Evolutionary conservation across 345 rosid species (phyloP), one percentile per base, ranked within the genome.

Genomic region (Corchorus capsularis): DNA sequence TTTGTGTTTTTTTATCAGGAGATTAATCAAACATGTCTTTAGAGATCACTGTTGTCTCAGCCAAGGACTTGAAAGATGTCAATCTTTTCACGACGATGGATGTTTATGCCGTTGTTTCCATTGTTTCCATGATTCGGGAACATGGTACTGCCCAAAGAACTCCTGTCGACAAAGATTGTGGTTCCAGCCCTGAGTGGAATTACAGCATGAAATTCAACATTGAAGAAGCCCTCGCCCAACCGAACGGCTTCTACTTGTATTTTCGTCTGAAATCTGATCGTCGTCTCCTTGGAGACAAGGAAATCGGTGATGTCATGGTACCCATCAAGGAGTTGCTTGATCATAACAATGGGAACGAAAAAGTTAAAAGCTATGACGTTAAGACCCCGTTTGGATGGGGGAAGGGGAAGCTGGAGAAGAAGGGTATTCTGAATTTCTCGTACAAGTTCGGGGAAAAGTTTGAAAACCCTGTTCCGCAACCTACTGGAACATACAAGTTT

Each of bases 71-170:
- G 7, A 86, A 85, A 41, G 78, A 83, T 10, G 86, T 83, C 62
- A 86, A 85, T 32, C 4, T 79, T 45, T 73, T 88, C 76, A 34
- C 85, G 79, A 88, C 77, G 75, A 90, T 90, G 93, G 83, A 84
- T 74, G 84, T 85, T 0, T 88, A 84, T 65, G 86, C 78, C 8
- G 73, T 80, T 34, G 87, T 77, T 64, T 27, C 27, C 27, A 27
- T 27, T 27, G 27, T 27, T 27, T 72, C 86, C 16, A 61, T 90
- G 81, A 56, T 74, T 39, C 81, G 87, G 8, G 87, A 85, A 55
- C 80, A 64, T 3, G 65, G 77, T 6, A 34, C 83, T 2, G 9
- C 61, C 15, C 85, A 85, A 52, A 83, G 75, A 4, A 78, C 90
- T 34, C 80, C 78, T 3, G 77, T 80, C 17, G 77, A 82, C 79